phyloP scores from a whole-genome alignment of 768 basidiomycete genomes.

The Obba rivulosa region DNA sequence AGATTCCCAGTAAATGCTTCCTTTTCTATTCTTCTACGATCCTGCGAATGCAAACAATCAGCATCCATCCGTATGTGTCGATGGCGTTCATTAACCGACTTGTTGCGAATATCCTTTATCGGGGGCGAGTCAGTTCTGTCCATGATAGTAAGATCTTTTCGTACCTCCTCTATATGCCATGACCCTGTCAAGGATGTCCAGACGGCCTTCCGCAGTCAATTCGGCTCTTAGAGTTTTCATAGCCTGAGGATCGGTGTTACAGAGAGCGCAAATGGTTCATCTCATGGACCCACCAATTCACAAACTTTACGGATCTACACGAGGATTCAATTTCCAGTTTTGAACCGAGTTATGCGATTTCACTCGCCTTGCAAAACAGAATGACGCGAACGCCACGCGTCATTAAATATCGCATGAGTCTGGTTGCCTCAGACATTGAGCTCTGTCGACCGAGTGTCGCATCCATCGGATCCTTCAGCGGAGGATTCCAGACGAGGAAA shows the following conservation, averaged over 20 bases:
- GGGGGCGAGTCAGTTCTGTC: slow-evolving; percentile 1
- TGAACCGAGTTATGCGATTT: neutral
- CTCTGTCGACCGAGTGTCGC: slow-evolving; percentile 50
- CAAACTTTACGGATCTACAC: slow-evolving; percentile 71
- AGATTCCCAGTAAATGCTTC: slow-evolving; percentile 83
- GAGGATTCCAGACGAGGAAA: slow-evolving; percentile 73
- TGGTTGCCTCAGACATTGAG: slow-evolving; percentile 62
- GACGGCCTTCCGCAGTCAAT: slow-evolving; percentile 67
- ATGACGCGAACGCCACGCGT: slow-evolving; percentile 75
- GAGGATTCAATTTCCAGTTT: neutral
- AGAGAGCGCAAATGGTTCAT: neutral
- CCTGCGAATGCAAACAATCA: slow-evolving; percentile 35
- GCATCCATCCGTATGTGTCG: neutral
- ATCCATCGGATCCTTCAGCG: slow-evolving; percentile 48
- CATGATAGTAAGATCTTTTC: neutral
- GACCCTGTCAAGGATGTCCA: slow-evolving; percentile 70
- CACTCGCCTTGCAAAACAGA: slow-evolving; percentile 76
- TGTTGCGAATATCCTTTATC: slow-evolving; percentile 64
- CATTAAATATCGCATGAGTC: slow-evolving; percentile 77
- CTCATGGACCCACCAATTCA: slow-evolving; percentile 53
- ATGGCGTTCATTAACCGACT: slow-evolving; percentile 27
- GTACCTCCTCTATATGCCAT: slow-evolving; percentile 82
- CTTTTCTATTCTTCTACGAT: slow-evolving; percentile 76
- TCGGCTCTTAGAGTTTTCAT: slow-evolving; percentile 74
- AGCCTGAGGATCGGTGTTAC: slow-evolving; percentile 36